Percentiles rank a stretch among this genome's conserved stretches.
Evolutionary conservation across 495 filamentous ascomycete genomes (phyloP).

Genomic region (Podospora pseudoanserina): DNA sequence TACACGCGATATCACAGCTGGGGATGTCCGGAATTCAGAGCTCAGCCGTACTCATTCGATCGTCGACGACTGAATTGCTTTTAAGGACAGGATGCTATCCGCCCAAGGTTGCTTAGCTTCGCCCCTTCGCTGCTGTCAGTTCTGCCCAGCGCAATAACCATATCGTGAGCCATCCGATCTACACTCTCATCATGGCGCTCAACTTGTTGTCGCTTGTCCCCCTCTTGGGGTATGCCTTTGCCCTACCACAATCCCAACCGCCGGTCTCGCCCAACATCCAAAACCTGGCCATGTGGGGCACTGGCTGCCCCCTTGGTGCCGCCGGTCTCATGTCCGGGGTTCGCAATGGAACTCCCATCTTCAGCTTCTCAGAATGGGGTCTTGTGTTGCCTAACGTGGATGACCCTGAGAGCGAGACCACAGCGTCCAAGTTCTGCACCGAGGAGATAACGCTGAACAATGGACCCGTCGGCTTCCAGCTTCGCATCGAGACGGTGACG

Average conservation of each 20-base stretch:
- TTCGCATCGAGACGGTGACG: slow-evolving; percentile 21
- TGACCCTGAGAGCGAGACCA: background rate
- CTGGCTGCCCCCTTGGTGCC: slow-evolving; percentile 28
- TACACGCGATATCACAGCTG: background rate
- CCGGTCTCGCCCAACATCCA: slow-evolving; percentile 3
- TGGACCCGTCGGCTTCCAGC: slow-evolving; percentile 22
- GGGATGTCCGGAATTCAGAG: background rate
- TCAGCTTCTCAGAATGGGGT: slow-evolving; percentile 25
- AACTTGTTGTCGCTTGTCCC: background rate
- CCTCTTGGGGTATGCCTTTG: background rate
- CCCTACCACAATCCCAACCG: background rate
- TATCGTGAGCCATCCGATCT: background rate
- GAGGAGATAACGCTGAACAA: slow-evolving; percentile 24
- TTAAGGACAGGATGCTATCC: background rate
- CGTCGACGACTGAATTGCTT: background rate
- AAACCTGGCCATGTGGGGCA: slow-evolving; percentile 25
- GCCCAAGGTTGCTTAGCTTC: background rate
- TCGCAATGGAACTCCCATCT: slow-evolving; percentile 21
- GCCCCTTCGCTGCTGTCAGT: background rate
- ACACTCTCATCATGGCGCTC: background rate
- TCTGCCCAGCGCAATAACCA: background rate
- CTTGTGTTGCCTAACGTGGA: slow-evolving; percentile 15
- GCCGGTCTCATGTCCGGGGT: slow-evolving; percentile 17
- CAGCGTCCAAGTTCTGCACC: slow-evolving; percentile 24
- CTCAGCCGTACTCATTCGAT: background rate